phyloP scores from a whole-genome alignment of 1,139 yeast species.

The Saccharomyces hybrid region DNA sequence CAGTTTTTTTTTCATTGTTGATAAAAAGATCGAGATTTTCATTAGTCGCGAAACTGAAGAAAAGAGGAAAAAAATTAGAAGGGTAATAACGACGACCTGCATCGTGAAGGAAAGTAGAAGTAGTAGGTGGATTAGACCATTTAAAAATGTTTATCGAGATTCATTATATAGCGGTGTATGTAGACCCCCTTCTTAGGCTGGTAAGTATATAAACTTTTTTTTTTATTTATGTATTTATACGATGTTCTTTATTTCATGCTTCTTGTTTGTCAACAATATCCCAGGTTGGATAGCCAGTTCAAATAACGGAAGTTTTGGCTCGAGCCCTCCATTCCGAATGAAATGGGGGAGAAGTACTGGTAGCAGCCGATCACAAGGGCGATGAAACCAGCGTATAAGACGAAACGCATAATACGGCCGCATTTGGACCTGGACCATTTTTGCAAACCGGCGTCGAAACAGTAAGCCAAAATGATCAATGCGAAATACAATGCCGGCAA shows the following conservation, averaged over 20 bases:
- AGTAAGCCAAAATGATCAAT: conserved; percentile 68
- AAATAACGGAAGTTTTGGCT: conserved; percentile 58
- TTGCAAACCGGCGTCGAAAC: conserved; percentile 56
- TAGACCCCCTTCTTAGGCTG: not conserved
- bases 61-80: not conserved
- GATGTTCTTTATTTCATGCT: not conserved
- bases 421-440: conserved; percentile 32
- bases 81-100: not conserved
- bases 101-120: not conserved
- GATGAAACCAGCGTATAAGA: conserved; percentile 41
- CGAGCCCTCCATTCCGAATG: conserved; percentile 90
- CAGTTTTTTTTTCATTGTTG: conserved; percentile 1
- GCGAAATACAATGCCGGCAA: conserved; percentile 96
- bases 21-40: not conserved
- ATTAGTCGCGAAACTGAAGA: not conserved
- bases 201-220: not conserved
- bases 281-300: conserved; percentile 73
- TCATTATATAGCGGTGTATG: not conserved
- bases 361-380: conserved; percentile 58
- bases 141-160: not conserved
- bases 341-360: conserved; percentile 64
- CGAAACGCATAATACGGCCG: conserved; percentile 28
- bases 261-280: conserved; percentile 34
- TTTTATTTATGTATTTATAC: not conserved
- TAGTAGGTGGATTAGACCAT: not conserved